phyloP scores from a whole-genome alignment of 1,139 yeast species.

The Yamadazyma membranifaciens region DNA sequence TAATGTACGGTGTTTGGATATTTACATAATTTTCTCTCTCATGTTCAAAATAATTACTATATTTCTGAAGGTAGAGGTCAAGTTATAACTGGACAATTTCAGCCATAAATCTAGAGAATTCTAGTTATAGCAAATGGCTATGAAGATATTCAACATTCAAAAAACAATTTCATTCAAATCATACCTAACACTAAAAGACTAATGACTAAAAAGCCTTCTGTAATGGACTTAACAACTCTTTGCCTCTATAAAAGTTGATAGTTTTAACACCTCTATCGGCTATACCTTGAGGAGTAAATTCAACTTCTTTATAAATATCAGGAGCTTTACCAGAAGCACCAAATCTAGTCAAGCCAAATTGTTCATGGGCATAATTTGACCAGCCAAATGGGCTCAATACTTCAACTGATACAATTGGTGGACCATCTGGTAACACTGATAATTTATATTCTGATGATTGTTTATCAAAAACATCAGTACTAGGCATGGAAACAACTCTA shows the following conservation, averaged over 20 bases:
- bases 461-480: slow-evolving; percentile 82
- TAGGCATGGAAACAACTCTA: slow-evolving; percentile 89
- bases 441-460: slow-evolving; percentile 80
- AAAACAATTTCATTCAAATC: neutral
- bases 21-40: neutral
- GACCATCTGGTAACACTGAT: slow-evolving; percentile 90
- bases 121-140: too few relatives aligned
- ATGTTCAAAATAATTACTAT: neutral
- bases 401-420: slow-evolving; percentile 92
- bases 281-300: slow-evolving; percentile 90
- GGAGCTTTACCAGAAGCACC: slow-evolving; percentile 96
- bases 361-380: slow-evolving; percentile 95
- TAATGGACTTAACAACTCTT: slow-evolving; percentile 70
- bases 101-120: too few relatives aligned
- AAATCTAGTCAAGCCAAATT: slow-evolving; percentile 91
- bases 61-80: too few relatives aligned
- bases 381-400: slow-evolving; percentile 92
- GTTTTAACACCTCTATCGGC: slow-evolving; percentile 83
- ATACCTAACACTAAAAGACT: too few relatives aligned
- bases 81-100: too few relatives aligned
- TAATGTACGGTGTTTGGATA: slow-evolving; percentile 5
- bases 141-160: too few relatives aligned
- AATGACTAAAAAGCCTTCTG: slow-evolving; percentile 60
- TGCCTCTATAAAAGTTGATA: slow-evolving; percentile 80
- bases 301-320: slow-evolving; percentile 81